Conservation (phyloP, 2,329 filamentous ascomycete species). For the Myrmaecium sp. region DNA sequence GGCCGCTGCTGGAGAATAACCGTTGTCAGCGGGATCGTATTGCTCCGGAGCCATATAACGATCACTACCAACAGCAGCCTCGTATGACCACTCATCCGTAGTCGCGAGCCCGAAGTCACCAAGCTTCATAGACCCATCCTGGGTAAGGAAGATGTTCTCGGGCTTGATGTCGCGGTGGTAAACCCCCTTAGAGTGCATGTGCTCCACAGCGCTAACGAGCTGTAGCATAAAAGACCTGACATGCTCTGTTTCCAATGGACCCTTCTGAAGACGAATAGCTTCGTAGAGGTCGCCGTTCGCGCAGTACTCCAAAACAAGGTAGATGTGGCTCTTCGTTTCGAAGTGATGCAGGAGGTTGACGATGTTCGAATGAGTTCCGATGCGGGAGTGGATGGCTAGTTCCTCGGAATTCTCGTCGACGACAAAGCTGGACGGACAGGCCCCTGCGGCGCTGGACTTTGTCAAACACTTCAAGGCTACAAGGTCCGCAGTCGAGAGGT, state of each 20-base stretch:
- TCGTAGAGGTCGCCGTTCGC: slow-evolving; percentile 92
- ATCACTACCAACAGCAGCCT: slow-evolving; percentile 89
- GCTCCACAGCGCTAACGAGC: slow-evolving; percentile 74
- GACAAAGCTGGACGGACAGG: slow-evolving; percentile 46
- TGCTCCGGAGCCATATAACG: slow-evolving; percentile 99
- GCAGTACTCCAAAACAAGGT: slow-evolving; percentile 90
- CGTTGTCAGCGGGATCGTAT: slow-evolving; percentile 71
- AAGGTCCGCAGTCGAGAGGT: slow-evolving; percentile 55
- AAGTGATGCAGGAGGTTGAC: slow-evolving; percentile 86
- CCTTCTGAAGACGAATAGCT: slow-evolving; percentile 76
- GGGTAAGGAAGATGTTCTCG: slow-evolving; percentile 91
- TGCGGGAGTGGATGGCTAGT: slow-evolving; percentile 58
- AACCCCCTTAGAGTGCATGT: slow-evolving; percentile 78
- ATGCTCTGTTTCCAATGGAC: slow-evolving; percentile 86
- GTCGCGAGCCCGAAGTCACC: slow-evolving; percentile 93
- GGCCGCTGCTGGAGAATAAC: slow-evolving; percentile 84
- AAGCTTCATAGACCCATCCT: slow-evolving; percentile 80
- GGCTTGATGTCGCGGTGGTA: slow-evolving; percentile 98
- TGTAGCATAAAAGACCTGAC: slow-evolving; percentile 96
- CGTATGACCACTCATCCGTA: slow-evolving; percentile 74
- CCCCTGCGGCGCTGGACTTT: slow-evolving; percentile 50
- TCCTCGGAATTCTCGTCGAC: slow-evolving; percentile 74
- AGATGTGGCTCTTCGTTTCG: slow-evolving; percentile 78
- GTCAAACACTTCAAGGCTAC: slow-evolving; percentile 96
- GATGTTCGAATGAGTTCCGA: slow-evolving; percentile 73